These are phyloP conservation scores for Ogataea philodendri DNA, from an alignment of 805 yeast genomes.

Conservation along the genomic window DNA sequence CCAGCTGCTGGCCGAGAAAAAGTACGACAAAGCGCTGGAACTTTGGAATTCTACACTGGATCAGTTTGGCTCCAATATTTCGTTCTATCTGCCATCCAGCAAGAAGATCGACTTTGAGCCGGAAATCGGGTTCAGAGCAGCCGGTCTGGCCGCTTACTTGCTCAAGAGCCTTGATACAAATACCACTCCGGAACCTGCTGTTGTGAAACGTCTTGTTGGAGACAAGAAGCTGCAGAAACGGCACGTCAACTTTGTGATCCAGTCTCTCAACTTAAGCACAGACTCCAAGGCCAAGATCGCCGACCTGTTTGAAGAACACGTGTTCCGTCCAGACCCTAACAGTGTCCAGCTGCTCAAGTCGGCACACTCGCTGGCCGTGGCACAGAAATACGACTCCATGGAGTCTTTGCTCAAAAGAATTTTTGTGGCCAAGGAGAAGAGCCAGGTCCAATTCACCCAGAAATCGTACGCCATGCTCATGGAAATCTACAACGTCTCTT, in stretches of 20 bases:
- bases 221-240: background rate
- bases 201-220: background rate
- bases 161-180: background rate
- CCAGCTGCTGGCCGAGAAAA: constrained; percentile 24
- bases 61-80: constrained; percentile 25
- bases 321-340: constrained; percentile 23
- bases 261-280: background rate
- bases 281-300: background rate
- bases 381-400: constrained; percentile 19
- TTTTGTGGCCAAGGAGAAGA: constrained; percentile 25
- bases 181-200: background rate
- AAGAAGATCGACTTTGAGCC: background rate
- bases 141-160: constrained; percentile 6
- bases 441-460: constrained; percentile 38
- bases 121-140: constrained; percentile 1
- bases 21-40: constrained; percentile 29
- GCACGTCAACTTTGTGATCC: background rate
- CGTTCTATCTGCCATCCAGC: constrained; percentile 11
- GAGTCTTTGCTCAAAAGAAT: constrained; percentile 17
- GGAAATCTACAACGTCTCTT: constrained; percentile 42
- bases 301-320: background rate
- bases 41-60: constrained; percentile 30
- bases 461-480: constrained; percentile 43
- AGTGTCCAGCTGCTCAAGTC: constrained; percentile 13
- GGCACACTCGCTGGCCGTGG: constrained; percentile 19